A percentile compares a stretch with the other conserved stretches of the same genome.
Conservation (phyloP, 768 basidiomycete species). For the Psilocybe tampanensis region DNA sequence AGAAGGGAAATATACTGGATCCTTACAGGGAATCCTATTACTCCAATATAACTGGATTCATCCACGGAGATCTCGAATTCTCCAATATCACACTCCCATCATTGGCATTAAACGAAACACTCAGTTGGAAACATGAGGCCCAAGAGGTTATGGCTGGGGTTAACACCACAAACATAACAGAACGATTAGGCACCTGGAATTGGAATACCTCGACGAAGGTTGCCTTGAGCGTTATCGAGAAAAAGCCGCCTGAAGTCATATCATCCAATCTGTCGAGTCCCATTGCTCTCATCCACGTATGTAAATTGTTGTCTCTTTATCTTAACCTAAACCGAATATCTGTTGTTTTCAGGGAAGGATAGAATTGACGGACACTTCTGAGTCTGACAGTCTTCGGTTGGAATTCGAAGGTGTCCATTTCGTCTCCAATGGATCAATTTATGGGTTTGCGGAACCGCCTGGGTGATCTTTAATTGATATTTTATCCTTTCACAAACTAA, state of each 20-base stretch:
- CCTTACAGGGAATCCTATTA: conserved; percentile 60
- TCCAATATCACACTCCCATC: conserved; percentile 63
- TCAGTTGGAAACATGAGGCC: conserved; percentile 54
- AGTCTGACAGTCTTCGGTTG: conserved; percentile 58
- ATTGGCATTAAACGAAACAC: conserved; percentile 37
- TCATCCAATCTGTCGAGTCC: conserved; percentile 23
- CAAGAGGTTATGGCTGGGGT: conserved; percentile 48
- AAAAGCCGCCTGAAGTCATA: conserved; percentile 41
- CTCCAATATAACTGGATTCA: conserved; percentile 77
- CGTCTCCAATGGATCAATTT: conserved; percentile 72
- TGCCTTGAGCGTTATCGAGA: conserved; percentile 69
- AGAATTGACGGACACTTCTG: conserved; percentile 60
- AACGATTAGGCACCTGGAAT: conserved; percentile 62
- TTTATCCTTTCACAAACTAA: background rate
- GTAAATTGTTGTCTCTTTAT: conserved; percentile 24
- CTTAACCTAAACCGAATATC: conserved; percentile 4
- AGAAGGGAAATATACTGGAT: conserved; percentile 46
- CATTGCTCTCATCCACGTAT: conserved; percentile 69
- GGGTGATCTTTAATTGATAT: conserved; percentile 45
- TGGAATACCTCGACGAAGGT: conserved; percentile 68
- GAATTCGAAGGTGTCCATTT: conserved; percentile 84
- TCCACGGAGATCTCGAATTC: conserved; percentile 62
- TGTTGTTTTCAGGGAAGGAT: conserved; percentile 59
- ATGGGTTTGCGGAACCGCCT: conserved; percentile 65
- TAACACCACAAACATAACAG: conserved; percentile 52